Conservation (phyloP, 345 rosid genomes). For the Sonneratia caseolaris region DNA sequence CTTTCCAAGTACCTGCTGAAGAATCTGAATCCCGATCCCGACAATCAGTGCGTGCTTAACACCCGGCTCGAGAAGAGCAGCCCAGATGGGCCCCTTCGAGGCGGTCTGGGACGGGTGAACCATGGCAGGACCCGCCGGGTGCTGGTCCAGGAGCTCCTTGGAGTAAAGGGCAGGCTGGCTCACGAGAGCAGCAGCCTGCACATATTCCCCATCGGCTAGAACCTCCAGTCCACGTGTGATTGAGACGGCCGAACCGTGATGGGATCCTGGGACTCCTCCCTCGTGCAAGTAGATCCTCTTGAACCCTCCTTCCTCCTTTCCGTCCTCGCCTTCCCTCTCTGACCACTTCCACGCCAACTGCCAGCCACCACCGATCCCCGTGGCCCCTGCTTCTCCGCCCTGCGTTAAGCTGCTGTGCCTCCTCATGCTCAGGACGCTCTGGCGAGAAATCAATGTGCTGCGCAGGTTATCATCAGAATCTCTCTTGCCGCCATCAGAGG, state of each 20-base stretch:
- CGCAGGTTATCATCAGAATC: slow-evolving; percentile 79
- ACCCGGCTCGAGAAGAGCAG: slow-evolving; percentile 83
- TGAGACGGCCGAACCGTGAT: slow-evolving; percentile 69
- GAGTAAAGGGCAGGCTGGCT: slow-evolving; percentile 71
- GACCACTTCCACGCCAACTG: slow-evolving; percentile 88
- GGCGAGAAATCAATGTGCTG: slow-evolving; percentile 84
- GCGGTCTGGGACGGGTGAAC: slow-evolving; percentile 53
- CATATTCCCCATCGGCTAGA: slow-evolving; percentile 48
- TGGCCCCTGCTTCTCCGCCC: slow-evolving; percentile 43
- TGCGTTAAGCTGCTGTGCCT: slow-evolving; percentile 63
- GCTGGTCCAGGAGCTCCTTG: slow-evolving; percentile 45
- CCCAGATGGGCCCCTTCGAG: slow-evolving; percentile 56
- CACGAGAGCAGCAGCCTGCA: slow-evolving; percentile 84
- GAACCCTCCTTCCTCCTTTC: slow-evolving; percentile 69
- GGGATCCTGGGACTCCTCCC: slow-evolving; percentile 63
- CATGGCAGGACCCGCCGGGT: slow-evolving; percentile 58
- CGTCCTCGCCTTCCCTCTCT: slow-evolving; percentile 55
- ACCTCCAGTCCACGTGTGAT: slow-evolving; percentile 40
- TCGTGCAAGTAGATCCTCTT: slow-evolving; percentile 76
- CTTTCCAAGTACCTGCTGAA: slow-evolving; percentile 60
- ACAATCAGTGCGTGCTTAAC: slow-evolving; percentile 75
- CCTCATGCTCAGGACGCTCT: slow-evolving; percentile 72
- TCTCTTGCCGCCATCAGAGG: slow-evolving; percentile 39
- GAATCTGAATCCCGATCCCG: slow-evolving; percentile 85
- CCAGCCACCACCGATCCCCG: slow-evolving; percentile 98